Conservation (phyloP, 139 green algal species). For the Pedinophyceae sp. region DNA sequence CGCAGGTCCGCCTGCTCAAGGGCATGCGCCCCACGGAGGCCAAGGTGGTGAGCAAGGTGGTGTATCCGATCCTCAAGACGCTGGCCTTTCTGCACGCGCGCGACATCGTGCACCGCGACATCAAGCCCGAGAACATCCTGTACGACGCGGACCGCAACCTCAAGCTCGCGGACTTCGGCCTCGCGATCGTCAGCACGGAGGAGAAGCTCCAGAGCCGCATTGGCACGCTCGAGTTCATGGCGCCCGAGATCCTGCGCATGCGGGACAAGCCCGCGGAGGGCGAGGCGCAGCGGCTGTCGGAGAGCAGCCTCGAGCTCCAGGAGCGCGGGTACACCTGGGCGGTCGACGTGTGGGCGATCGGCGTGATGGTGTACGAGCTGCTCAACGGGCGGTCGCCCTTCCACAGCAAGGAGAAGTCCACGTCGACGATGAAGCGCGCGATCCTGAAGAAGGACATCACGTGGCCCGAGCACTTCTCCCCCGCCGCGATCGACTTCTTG, state of each 20-base stretch:
- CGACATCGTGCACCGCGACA: too few relatives aligned
- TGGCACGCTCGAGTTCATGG: conserved; percentile 55
- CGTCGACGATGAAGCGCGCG: conserved; percentile 21
- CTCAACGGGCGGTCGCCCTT: conserved; percentile 57
- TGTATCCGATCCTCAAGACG: conserved; percentile 42
- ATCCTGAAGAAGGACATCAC: conserved; percentile 49
- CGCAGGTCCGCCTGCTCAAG: conserved; percentile 39
- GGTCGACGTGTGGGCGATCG: conserved; percentile 61
- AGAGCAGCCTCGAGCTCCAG: conserved; percentile 58
- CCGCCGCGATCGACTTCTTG: conserved; percentile 28
- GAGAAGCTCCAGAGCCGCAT: conserved; percentile 35
- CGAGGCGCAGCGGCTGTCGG: conserved; percentile 41
- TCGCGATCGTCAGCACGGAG: conserved; percentile 28
- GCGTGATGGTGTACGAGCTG: too few relatives aligned
- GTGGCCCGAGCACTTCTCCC: conserved; percentile 29
- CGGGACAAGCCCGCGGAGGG: conserved; percentile 19
- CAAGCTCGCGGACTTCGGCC: conserved; percentile 55
- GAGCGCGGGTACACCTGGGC: conserved; percentile 39
- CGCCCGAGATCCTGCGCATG: conserved; percentile 27
- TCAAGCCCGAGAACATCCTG: too few relatives aligned
- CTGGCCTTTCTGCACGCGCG: conserved; percentile 43
- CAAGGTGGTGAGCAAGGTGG: conserved; percentile 25
- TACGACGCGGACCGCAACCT: conserved; percentile 44
- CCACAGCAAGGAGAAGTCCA: conserved; percentile 29
- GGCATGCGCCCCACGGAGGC: conserved; percentile 45